These are phyloP conservation scores for Scenedesmus sp. DNA, from an alignment of 163 green algal genomes.

Conservation along the genomic window DNA sequence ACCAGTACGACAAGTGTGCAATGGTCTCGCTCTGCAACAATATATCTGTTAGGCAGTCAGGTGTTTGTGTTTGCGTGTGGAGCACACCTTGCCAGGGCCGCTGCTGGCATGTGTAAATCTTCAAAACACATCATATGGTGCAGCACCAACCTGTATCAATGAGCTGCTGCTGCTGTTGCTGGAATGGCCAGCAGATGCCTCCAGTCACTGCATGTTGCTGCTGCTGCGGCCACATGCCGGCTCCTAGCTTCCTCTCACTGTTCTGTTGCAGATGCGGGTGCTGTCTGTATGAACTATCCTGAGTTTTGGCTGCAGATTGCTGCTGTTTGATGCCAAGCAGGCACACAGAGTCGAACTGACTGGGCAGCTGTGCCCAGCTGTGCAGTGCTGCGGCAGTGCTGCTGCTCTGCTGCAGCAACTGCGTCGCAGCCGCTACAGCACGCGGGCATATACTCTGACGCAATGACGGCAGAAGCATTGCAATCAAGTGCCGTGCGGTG, in stretches of 20 bases:
- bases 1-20: too few relatives aligned
- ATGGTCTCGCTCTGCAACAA: too few relatives aligned
- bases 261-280: neutral
- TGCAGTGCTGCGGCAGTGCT: conserved; percentile 2
- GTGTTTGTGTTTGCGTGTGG: too few relatives aligned
- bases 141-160: too few relatives aligned
- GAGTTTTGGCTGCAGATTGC: neutral
- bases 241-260: neutral
- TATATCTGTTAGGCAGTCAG: too few relatives aligned
- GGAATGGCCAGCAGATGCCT: neutral
- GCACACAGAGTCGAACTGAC: neutral
- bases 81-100: too few relatives aligned
- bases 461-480: neutral
- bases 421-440: neutral
- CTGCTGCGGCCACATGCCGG: neutral
- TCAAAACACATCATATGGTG: neutral
- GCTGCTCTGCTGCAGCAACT: conserved; percentile 6
- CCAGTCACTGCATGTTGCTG: neutral
- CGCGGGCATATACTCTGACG: neutral
- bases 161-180: neutral
- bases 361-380: conserved; percentile 20
- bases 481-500: neutral
- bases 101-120: too few relatives aligned
- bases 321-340: neutral
- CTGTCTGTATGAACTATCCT: neutral